Base-by-base conservation (phyloP, 805 yeast genomes). In the Metschnikowia gruessii region DNA sequence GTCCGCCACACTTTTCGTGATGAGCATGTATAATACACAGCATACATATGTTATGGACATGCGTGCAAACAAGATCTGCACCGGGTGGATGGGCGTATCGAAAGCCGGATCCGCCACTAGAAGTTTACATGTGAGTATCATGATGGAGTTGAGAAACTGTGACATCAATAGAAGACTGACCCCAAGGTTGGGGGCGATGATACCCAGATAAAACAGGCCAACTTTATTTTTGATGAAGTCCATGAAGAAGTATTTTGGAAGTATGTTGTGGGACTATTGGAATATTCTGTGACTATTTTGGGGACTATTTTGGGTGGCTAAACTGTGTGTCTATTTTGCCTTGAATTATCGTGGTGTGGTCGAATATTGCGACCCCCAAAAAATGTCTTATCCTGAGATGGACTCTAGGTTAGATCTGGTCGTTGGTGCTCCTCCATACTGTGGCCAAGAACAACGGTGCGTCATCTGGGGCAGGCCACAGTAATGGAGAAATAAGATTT, bases 91-190 rank as follows among this genome's bases (percentile, higher is more conserved):
- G 5, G 87, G 85, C 15, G 68, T 70, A 9, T 70, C 71, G 44
- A 82, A 78, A 45, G 75, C 81, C 15, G 76, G 69, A 54, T 83
- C 87, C 1, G 85, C 79, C 50, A 83, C 87, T 41, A 88, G 65
- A n/a, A 88, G 65, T 60, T 87, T 84, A 53, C 95, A 84, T 4
- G 86, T 76, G 6, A 84, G 76, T 5, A 84, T 76, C 96, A 88
- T 88, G 22, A 83, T 61, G 2, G 91, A 81, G 61, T 86, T 87
- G 72, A 85, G 85, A 42, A 87, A 71, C 60, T 86, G 92, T 3
- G 91, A 77, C 10, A 77, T 43, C 6, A 86, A 62, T 21, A 85
- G 67, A 19, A 85, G 69, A 6, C 77, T 59, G 19, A 85, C 63
- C 0, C 96, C 96, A 17, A 49, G 43, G 26, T 56, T 56, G 11